These are phyloP conservation scores for Dendrobium officinale DNA, from an alignment of 106 monocot genomes.

Conservation along the genomic window DNA sequence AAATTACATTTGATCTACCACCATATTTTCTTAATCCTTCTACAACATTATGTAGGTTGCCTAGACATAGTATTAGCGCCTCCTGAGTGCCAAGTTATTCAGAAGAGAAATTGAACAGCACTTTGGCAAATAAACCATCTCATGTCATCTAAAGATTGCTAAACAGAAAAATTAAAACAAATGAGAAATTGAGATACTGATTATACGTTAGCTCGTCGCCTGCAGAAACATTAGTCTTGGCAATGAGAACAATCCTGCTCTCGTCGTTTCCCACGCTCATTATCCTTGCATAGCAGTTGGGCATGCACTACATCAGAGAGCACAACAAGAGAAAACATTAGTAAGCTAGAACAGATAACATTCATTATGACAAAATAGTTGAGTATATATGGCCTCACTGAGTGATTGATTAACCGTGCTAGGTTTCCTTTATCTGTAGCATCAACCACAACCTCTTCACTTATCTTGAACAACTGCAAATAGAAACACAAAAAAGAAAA, in stretches of 20 bases:
- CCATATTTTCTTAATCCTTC: too few relatives aligned
- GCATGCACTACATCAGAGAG: constrained; percentile 68
- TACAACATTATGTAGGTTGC: too few relatives aligned
- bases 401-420: constrained; percentile 89
- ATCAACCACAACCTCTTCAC: constrained; percentile 88
- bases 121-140: too few relatives aligned
- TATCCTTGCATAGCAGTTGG: constrained; percentile 95
- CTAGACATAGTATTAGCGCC: too few relatives aligned
- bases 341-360: not conserved
- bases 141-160: not conserved
- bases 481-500: not conserved
- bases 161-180: not conserved
- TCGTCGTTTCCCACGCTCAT: constrained; percentile 71
- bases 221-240: constrained; percentile 62
- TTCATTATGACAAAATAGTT: not conserved
- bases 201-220: constrained; percentile 87
- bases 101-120: too few relatives aligned
- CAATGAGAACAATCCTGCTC: constrained; percentile 78
- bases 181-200: not conserved
- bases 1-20: too few relatives aligned
- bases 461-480: constrained; percentile 84
- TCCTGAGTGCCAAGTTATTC: too few relatives aligned
- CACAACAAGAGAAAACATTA: not conserved
- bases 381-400: constrained; percentile 27
- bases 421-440: constrained; percentile 90